Base-by-base conservation (phyloP, 495 filamentous ascomycete genomes). In the Neurospora tetrasperma region DNA sequence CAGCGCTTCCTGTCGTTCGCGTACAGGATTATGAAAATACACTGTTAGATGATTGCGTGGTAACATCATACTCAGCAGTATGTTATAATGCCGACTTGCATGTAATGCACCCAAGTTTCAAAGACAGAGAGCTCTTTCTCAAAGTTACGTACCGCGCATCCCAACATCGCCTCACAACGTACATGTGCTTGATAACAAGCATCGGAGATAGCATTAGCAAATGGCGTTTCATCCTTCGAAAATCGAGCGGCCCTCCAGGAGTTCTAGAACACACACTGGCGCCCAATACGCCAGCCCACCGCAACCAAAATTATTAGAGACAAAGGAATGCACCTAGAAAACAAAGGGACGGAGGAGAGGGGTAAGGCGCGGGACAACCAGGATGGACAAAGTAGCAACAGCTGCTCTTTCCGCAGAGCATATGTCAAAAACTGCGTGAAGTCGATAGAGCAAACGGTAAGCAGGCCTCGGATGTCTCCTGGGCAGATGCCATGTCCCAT, bases 321-420 rank as follows among this genome's bases (percentile, higher is more conserved):
- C 54, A 66, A 66, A 66, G 54, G 27, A 66, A 66, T 66, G 54
- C 54, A 66, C 27, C 54, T 66, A 66, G 54, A 66, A 62, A 62
- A 62, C 54, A 62, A 62, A 62, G 54, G 35, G n/a, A n/a, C n/a
- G n/a, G 35, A 38, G 35, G 54, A 31, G 54, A 66, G 54, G 54
- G 54, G 54, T 66, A 66, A 66, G 54, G 27, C 27, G 31, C 54
- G 7, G 7, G 7, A 5, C 39, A 12, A 18, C 12, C 27, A 66
- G 54, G 27, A 35, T 35, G 54, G 54, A 18, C 27, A 35, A 66
- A 66, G 54, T 35, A 16, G 54, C 54, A 66, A 66, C 27, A 66
- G 6, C 54, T 31, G 54, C 27, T 66, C 27, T 66, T 66, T 35
- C 6, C 27, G 23, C 27, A 35, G 27, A 14, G 27, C 54, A 66